Evolutionary conservation across 768 basidiomycete species (phyloP).

Genomic region (Pleurotus citrinopileatus): DNA sequence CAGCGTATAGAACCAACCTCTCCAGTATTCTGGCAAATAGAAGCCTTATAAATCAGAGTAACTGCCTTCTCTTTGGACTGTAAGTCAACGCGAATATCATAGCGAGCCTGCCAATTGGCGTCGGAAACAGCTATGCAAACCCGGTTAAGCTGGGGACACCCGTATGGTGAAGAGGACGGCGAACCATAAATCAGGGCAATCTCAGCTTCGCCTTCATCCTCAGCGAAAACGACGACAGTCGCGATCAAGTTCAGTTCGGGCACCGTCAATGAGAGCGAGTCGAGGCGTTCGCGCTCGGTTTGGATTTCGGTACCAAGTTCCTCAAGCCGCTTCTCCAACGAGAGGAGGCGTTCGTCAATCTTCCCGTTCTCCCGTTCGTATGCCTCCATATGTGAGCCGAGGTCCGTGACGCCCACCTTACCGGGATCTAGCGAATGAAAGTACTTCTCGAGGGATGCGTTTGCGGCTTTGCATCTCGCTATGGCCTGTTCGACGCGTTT

Average conservation of each 20-base stretch:
- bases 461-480: constrained; percentile 14
- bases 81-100: constrained; percentile 21
- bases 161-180: background rate
- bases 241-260: background rate
- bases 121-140: constrained; percentile 13
- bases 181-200: constrained; percentile 15
- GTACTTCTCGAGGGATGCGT: constrained; percentile 31
- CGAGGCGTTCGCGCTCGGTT: background rate
- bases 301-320: background rate
- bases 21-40: constrained; percentile 17
- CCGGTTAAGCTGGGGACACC: background rate
- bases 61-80: constrained; percentile 14
- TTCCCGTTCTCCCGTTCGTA: constrained; percentile 30
- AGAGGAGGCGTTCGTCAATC: constrained; percentile 9
- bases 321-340: constrained; percentile 6
- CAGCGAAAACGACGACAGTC: constrained; percentile 13
- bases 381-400: constrained; percentile 25
- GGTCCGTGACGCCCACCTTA: constrained; percentile 24
- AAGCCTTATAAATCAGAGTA: constrained; percentile 19
- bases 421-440: constrained; percentile 31
- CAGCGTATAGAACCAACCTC: too few relatives aligned
- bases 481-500: constrained; percentile 2
- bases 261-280: background rate
- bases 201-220: constrained; percentile 9
- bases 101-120: constrained; percentile 19